Evolutionary conservation across 1,284 basidiomycete genomes (phyloP), one percentile per base, ranked within the genome.

Genomic region (Singerocomus inundabilis): DNA sequence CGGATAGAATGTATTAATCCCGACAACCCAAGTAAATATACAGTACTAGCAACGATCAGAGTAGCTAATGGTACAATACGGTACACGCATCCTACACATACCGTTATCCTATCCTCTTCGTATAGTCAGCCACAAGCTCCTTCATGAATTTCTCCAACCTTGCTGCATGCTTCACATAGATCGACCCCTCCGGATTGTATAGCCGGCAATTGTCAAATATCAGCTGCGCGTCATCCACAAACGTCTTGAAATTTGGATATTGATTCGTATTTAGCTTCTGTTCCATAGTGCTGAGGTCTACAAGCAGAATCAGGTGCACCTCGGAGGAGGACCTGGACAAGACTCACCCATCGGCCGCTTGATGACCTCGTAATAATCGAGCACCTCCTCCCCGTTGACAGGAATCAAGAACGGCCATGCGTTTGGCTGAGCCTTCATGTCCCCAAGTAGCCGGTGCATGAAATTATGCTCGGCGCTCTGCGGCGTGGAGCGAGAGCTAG

Each of bases 301-400:
- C 32, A n/a, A 38, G 32, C 25, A 44, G 46, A 16, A 39, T 54
- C 8, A 57, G 24, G 34, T 5, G 18, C 8, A 13, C 42, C 37
- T 31, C 11, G n/a, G 9, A 13, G 18, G 3, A 21, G 4, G 7
- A 9, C 5, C 31, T 5, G 13, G 24, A 37, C 3, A 36, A 41
- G 42, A 74, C 84, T 52, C 58, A 93, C 93, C 95, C 95, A 99
- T 98, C 0, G 96, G 96, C 49, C 88, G 76, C 62, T 85, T 89
- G 68, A 98, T 89, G 45, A 94, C 85, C 16, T 91, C 84, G 68
- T 94, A 93, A 67, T 99, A 99, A 67, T 98, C 96, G 5, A 79
- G 67, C 3, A 97, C 96, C 54, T 97, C 92, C 16, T 86, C 83
- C 2, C 69, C 74, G 62, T 90, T 88, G 44, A 99, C 95, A 12